Percentiles rank a stretch among this genome's conserved stretches.
These are phyloP conservation scores for Cryptococcus neoformans DNA, from an alignment of 1,284 basidiomycete species.

Conservation along the genomic window DNA sequence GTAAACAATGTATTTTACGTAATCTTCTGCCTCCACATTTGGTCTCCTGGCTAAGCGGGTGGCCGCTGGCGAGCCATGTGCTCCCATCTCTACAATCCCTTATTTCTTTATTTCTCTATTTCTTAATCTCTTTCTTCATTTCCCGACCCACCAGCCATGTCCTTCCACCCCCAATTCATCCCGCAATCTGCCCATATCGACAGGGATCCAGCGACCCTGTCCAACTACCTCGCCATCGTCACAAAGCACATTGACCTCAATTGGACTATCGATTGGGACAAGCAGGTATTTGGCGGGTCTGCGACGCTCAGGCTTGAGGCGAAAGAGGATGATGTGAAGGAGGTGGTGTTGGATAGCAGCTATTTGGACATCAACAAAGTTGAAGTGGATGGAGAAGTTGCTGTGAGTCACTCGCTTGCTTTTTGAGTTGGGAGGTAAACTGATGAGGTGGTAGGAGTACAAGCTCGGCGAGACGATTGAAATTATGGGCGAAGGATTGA, in stretches of 20 bases:
- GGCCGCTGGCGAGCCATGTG: too few relatives aligned
- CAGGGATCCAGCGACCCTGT: conserved; percentile 68
- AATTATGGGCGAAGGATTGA: conserved; percentile 48
- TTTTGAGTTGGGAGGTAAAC: neutral
- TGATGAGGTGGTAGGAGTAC: conserved; percentile 58
- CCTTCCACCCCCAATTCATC: too few relatives aligned
- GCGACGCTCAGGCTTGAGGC: conserved; percentile 55
- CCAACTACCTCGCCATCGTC: conserved; percentile 70
- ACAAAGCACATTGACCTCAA: conserved; percentile 70
- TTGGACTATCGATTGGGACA: conserved; percentile 78
- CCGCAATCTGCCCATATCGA: conserved; percentile 11
- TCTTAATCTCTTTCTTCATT: too few relatives aligned
- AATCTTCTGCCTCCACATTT: too few relatives aligned
- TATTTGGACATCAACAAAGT: conserved; percentile 66
- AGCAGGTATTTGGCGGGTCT: conserved; percentile 65
- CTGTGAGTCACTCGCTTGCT: conserved; percentile 49
- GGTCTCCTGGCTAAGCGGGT: too few relatives aligned
- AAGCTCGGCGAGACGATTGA: conserved; percentile 40
- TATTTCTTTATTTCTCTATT: too few relatives aligned
- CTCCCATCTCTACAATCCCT: too few relatives aligned
- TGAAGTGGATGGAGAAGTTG: conserved; percentile 55
- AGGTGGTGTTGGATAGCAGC: conserved; percentile 76
- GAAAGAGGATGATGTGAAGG: conserved; percentile 61
- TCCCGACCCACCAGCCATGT: too few relatives aligned
- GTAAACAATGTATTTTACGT: too few relatives aligned